Evolutionary conservation across 225 moss, liverwort and hornwort species (phyloP), one percentile per base, ranked within the genome.

Genomic region (Asterella californica): DNA sequence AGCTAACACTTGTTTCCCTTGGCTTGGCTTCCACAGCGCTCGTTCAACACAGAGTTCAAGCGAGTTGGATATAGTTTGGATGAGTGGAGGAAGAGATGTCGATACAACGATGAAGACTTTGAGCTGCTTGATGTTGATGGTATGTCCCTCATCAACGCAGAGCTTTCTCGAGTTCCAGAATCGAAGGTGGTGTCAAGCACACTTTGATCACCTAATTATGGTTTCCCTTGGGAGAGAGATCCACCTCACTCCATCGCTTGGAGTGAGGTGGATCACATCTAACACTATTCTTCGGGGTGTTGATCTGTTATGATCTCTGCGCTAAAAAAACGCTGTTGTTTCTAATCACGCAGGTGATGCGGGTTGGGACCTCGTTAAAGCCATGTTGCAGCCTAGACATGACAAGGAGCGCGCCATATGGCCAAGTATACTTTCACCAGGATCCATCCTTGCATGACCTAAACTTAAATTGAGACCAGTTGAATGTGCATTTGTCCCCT

Each of bases 331-430:
- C 4, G 27, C 36, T 32, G 42, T 55, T 38, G 15, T 45, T 61
- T 54, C 22, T 80, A 24, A 55, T 33, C 17, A 45, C 19, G 67
- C 81, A 95, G 95, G 88, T 86, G 94, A 85, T 83, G 91, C 94
- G 81, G 96, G 96, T 61, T 97, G 96, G 96, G 93, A 97, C 81
- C 94, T 97, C 85, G 90, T 92, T 30, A 93, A 85, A 81, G 82
- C 91, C 70, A 90, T 93, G 91, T 90, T 97, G 84, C 93, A 90
- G 84, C 90, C 86, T 33, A 91, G 94, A 83, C 91, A 90, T 86
- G 88, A 93, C 83, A 89, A 83, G 74, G 81, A 79, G 27, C 85
- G 65, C 75, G 76, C 87, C 30, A 88, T 96, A 49, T 93, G 96
- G 96, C 94, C 93, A 82, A 92, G 94, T 96, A 75, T 54, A 54